Base-by-base conservation (phyloP, 2,329 filamentous ascomycete genomes). In the Colletotrichum noveboracense region DNA sequence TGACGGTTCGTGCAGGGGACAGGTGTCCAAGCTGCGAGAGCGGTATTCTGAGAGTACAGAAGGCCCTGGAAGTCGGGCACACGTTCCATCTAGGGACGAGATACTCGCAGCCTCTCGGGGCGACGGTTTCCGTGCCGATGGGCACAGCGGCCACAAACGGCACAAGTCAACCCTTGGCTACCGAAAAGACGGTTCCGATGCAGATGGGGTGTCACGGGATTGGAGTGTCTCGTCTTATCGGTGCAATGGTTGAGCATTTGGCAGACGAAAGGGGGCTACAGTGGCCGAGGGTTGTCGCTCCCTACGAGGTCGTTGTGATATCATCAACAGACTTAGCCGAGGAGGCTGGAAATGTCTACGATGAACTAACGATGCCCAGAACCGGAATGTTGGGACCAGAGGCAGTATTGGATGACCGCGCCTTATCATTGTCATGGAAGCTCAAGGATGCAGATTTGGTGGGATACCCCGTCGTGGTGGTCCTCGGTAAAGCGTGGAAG, bases 181-280 rank as follows among this genome's bases (percentile, higher is more conserved):
- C 36, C 7, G 62, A 61, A 13, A 30, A 10, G n/a, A 69, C 16
- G 32, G 5, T 77, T 0, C 88, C 92, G 0, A 89, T 98, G 80
- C 92, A 98, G 78, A 99, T 99, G 97, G 97, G 97, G 71, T 99
- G 97, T 83, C 95, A 98, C 82, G 97, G 97, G 1, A 97, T 99
- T 76, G 97, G 97, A 3, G 92, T 99, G 21, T 98, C 96, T 7
- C 93, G 97, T 60, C 93, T 99, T 79, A 93, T 99, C 76, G 96
- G 94, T 10, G 95, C 97, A 2, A 92, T 97, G 1, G 96, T 96
- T 2, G 93, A 96, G 77, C 90, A 93, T 52, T 87, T 95, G 12
- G 89, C 92, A 0, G 95, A 98, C 78, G 81, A 89, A 4, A 90
- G 87, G 80, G 97, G 96, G 0, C 88, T 98, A 9, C 95, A 95